A percentile compares a stretch with the other conserved stretches of the same genome.
Conservation (phyloP, 2,329 filamentous ascomycete species). For the Podosphaera leucotricha region DNA sequence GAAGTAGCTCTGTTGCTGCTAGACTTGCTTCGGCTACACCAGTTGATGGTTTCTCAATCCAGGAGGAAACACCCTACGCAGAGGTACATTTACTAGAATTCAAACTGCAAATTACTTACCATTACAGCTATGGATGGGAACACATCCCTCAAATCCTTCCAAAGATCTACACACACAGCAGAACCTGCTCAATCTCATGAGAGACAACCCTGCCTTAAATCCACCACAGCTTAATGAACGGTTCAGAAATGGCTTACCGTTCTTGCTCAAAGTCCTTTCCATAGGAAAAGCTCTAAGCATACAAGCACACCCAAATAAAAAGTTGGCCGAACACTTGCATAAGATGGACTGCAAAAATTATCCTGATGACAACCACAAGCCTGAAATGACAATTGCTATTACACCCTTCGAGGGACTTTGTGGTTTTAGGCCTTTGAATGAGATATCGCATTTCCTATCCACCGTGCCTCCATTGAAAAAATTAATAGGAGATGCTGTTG, state of each 20-base stretch:
- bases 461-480: slow-evolving; percentile 37
- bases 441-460: slow-evolving; percentile 58
- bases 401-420: slow-evolving; percentile 92
- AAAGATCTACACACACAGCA: slow-evolving; percentile 69
- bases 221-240: slow-evolving; percentile 46
- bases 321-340: slow-evolving; percentile 73
- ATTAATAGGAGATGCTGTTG: slow-evolving; percentile 41
- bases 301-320: slow-evolving; percentile 91
- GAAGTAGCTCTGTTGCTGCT: slow-evolving; percentile 66
- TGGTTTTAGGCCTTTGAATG: slow-evolving; percentile 68
- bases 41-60: slow-evolving; percentile 46
- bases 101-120: slow-evolving; percentile 4
- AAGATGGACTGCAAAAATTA: slow-evolving; percentile 78
- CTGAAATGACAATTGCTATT: slow-evolving; percentile 96
- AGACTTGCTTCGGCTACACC: slow-evolving; percentile 73
- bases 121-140: slow-evolving; percentile 88
- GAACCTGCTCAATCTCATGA: slow-evolving; percentile 64
- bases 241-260: slow-evolving; percentile 68
- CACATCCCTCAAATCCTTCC: slow-evolving; percentile 85
- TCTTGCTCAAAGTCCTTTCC: slow-evolving; percentile 93
- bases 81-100: slow-evolving; percentile 32
- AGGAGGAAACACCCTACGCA: slow-evolving; percentile 78
- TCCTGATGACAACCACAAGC: slow-evolving; percentile 98
- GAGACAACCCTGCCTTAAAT: slow-evolving; percentile 67
- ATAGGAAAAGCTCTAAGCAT: slow-evolving; percentile 93